Percentiles rank a stretch among this genome's conserved stretches.
Evolutionary conservation across 306 rosid genomes (phyloP).

Genomic region (Prunus campanulata): DNA sequence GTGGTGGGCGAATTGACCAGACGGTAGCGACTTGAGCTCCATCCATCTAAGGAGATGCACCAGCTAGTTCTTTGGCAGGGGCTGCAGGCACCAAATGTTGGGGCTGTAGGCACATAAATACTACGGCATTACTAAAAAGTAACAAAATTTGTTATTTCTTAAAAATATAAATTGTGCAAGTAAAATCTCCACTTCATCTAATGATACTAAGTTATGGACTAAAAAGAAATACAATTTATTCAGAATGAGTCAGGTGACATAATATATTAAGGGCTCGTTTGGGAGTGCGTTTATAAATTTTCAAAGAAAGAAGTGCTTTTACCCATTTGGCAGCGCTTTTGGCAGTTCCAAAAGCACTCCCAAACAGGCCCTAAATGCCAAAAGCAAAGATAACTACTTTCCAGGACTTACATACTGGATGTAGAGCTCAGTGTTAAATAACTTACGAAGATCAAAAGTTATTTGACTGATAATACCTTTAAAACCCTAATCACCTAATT

Average conservation of each 20-base stretch:
- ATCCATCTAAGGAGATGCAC: conserved; percentile 24
- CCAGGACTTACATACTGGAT: neutral
- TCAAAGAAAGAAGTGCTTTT: too few relatives aligned
- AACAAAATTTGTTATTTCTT: neutral
- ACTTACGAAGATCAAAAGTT: neutral
- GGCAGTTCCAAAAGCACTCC: too few relatives aligned
- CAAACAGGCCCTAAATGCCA: neutral
- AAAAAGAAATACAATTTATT: neutral
- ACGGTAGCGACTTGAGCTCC: neutral
- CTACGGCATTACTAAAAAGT: neutral
- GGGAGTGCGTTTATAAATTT: too few relatives aligned
- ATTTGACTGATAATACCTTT: neutral
- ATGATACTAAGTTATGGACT: neutral
- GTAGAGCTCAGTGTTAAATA: neutral
- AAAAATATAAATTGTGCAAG: neutral
- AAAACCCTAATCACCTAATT: neutral
- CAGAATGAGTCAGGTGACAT: neutral
- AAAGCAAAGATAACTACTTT: neutral
- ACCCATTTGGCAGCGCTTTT: too few relatives aligned
- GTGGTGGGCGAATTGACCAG: neutral
- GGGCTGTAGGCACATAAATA: conserved; percentile 41
- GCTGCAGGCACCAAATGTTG: conserved; percentile 39
- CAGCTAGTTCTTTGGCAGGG: conserved; percentile 43
- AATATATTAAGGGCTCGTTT: neutral
- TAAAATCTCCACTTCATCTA: neutral